A percentile compares a stretch with the other conserved stretches of the same genome.
Evolutionary conservation across 2,329 filamentous ascomycete genomes (phyloP).

Genomic region (Immersiporthe knoxdaviesiana): DNA sequence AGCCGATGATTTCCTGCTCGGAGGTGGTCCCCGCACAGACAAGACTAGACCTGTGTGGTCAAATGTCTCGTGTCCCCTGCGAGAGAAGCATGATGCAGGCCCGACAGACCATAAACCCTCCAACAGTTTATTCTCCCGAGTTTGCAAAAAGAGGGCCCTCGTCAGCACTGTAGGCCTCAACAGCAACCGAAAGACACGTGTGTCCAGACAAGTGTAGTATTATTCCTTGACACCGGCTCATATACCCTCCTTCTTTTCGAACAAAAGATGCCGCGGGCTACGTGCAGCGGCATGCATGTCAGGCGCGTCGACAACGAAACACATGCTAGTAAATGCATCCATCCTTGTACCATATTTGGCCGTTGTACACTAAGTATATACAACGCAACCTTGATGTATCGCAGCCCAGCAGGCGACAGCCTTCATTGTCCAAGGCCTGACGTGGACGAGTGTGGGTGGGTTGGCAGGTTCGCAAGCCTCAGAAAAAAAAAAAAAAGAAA

Average conservation of each 20-base stretch:
- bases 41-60: not conserved
- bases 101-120: not conserved
- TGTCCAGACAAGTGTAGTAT: not conserved
- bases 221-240: not conserved
- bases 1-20: not conserved
- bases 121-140: not conserved
- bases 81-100: not conserved
- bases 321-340: not conserved
- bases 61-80: too few species aligned
- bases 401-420: not conserved
- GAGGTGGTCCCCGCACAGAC: not conserved
- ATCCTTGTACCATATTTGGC: not conserved
- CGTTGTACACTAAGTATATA: not conserved
- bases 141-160: not conserved
- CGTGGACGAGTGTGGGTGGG: not conserved
- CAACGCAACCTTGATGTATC: not conserved
- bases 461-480: not conserved
- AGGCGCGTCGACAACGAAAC: constrained; percentile 20
- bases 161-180: not conserved
- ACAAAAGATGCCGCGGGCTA: constrained; percentile 6
- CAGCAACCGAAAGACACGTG: not conserved
- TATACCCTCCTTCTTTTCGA: constrained; percentile 19
- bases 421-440: constrained; percentile 4
- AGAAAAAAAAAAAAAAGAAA: not conserved
- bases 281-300: constrained; percentile 6